Base-by-base conservation (phyloP, 2,329 filamentous ascomycete species). In the Piedraia hortae region DNA sequence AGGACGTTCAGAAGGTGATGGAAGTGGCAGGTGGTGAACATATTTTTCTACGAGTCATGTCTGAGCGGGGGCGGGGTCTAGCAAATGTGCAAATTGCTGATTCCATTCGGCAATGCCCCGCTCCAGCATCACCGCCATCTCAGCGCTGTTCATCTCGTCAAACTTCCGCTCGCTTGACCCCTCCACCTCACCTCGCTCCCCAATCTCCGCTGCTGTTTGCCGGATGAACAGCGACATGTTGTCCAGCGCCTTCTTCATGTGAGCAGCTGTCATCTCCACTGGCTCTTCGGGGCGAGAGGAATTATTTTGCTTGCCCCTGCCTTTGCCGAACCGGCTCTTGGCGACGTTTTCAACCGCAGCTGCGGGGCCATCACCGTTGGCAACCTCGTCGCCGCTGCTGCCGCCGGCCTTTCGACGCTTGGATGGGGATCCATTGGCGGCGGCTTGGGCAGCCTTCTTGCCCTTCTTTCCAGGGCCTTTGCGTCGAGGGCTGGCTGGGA, bases 111-210 rank as follows among this genome's bases (percentile, higher is more conserved):
- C 19, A 36, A 89, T 56, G 41, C 78, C 66, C 29, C 71, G 59
- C 28, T 71, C 80, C 41, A 89, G 46, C 34, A 65, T 58, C 42
- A 88, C 77, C 74, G 88, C 88, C 74, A 89, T 88, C 46, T 88
- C 74, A 31, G 74, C 54, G 33, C 70, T 78, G 26, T 54, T 72
- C 31, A 90, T 51, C 5, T 70, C 60, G 33, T 68, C 73, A 43
- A 89, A 89, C 1, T 67, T 59, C 39, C 89, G 56, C 41, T 18
- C 23, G 10, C 13, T 18, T 26, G 4, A 12, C 10, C 4, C 77
- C 37, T 91, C 80, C 4, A 89, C 56, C 43, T 91, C 78, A 26
- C 77, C 82, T 32, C 75, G 65, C 3, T 72, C 69, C 16, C 7
- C 16, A n/a, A n/a, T n/a, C n/a, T n/a, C n/a, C n/a, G n/a, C n/a